Percentiles rank a stretch among this genome's conserved stretches.
Conservation (phyloP, 1,284 basidiomycete genomes). For the Moesziomyces globuligerus region DNA sequence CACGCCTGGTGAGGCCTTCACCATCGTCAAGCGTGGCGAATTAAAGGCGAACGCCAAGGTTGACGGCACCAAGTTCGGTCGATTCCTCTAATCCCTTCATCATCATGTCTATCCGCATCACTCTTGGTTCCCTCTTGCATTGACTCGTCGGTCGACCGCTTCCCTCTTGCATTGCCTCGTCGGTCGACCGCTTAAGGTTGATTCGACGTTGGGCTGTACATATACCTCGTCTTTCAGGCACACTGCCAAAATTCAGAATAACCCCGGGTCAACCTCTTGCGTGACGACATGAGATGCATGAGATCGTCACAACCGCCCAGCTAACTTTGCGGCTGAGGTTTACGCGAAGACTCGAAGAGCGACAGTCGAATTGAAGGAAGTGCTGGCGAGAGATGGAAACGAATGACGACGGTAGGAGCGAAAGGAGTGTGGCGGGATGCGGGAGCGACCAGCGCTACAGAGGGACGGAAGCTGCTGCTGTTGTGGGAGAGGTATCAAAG, state of each 20-base stretch:
- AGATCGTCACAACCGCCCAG: too few relatives aligned
- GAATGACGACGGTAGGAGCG: neutral
- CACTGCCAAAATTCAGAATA: conserved; percentile 7
- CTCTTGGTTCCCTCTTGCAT: conserved; percentile 1
- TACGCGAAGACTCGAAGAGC: too few relatives aligned
- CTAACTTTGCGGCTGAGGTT: too few relatives aligned
- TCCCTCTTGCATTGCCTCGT: conserved; percentile 6
- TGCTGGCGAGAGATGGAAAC: neutral
- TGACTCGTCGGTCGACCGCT: conserved; percentile 10
- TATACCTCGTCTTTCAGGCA: conserved; percentile 20
- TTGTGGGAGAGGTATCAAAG: neutral
- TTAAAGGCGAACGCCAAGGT: conserved; percentile 53
- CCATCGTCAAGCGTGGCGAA: conserved; percentile 54
- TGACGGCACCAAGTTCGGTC: conserved; percentile 49
- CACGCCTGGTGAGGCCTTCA: conserved; percentile 62
- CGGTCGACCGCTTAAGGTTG: neutral
- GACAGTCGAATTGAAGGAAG: neutral
- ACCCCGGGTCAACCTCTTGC: too few relatives aligned
- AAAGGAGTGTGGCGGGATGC: neutral
- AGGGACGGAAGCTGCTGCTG: too few relatives aligned
- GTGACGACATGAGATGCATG: neutral
- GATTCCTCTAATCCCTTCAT: conserved; percentile 21
- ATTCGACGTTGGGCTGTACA: conserved; percentile 20
- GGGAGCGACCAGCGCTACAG: neutral
- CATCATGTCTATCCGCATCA: conserved; percentile 16